A percentile compares a stretch with the other conserved stretches of the same genome.
These are phyloP conservation scores for Pouteria glomerata DNA, from an alignment of 148 eudicot genomes.

Conservation along the genomic window DNA sequence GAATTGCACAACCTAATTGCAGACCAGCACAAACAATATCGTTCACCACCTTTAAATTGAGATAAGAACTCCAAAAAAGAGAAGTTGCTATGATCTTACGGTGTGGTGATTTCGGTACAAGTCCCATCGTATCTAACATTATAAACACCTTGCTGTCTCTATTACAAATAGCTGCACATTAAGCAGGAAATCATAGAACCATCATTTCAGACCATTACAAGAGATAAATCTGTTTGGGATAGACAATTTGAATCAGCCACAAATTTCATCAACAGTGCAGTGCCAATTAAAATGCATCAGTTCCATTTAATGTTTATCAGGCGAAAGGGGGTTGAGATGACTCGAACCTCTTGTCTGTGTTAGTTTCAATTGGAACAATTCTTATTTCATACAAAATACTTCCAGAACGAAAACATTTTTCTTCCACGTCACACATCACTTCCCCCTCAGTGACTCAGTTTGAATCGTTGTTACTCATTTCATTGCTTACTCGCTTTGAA, in stretches of 20 bases:
- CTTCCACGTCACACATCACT: not conserved
- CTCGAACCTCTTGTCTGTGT: no score
- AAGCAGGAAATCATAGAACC: conserved; percentile 19
- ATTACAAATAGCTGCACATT: conserved; percentile 84
- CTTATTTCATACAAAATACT: not conserved
- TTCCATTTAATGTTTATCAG: not conserved
- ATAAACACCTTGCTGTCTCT: conserved; percentile 71
- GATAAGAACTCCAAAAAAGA: not conserved
- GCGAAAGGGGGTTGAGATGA: no score
- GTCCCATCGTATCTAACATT: conserved; percentile 75
- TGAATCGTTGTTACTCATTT: no score
- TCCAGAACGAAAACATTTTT: not conserved
- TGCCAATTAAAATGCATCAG: not conserved
- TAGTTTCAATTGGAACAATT: not conserved
- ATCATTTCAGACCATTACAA: not conserved
- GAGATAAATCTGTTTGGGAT: not conserved
- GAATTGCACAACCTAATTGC: conserved; percentile 72
- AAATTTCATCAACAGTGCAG: not conserved
- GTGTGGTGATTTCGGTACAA: conserved; percentile 73
- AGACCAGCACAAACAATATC: conserved; percentile 10
- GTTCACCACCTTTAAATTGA: not conserved
- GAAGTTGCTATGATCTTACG: conserved; percentile 48
- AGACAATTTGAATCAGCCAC: not conserved
- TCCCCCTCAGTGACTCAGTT: no score
- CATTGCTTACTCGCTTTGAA: no score